Evolutionary conservation across 1,284 basidiomycete genomes (phyloP), one percentile per base, ranked within the genome.

Genomic region (Papiliotrema fonsecae): DNA sequence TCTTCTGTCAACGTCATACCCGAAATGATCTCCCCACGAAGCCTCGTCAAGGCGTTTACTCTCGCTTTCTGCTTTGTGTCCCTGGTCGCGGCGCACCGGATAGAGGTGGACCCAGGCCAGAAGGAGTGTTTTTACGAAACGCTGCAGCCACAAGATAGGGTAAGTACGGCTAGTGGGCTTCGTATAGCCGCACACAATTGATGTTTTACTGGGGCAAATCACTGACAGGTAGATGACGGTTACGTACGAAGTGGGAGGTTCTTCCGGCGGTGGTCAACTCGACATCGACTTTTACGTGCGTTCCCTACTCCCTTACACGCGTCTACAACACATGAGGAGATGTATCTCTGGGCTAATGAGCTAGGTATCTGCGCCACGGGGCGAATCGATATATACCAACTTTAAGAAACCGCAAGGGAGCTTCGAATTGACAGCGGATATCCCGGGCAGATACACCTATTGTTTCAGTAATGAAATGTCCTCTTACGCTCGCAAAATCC

Each of bases 401-500:
- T 77, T 87, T 49, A 85, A 84, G 70, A 82, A 93, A 67, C 85
- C 90, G 42, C 97, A 94, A 13, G 96, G 96, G 0, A 88, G 88
- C 4, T 80, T 86, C 49, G 85, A 88, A 25, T 84, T 96, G 57
- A 90, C 90, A 3, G 93, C 93, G 11, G 82, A 84, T 52, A 81
- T 78, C 61, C 85, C 93, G 60, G 96, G 96, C 0, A 77, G 89
- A 45, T 85, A 94, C 69, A 87, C 89, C 61, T 97, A 97, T 69
- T 99, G 96, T 76, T 98, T 98, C 79, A 92, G 88, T 42, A 99
- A 99, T 73, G 86, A 92, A 73, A 97, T 97, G 87, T 91, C 87
- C 64, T 84, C 87, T 25, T 85, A 97, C 60, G 85, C 88, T 38
- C 88, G 94, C 75, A 99, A 98, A 76, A 85, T 89, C 55, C 83